Percentiles rank a stretch among this genome's conserved stretches.
Evolutionary conservation across 2,329 filamentous ascomycete species (phyloP).

Genomic region (Lithohypha guttulata): DNA sequence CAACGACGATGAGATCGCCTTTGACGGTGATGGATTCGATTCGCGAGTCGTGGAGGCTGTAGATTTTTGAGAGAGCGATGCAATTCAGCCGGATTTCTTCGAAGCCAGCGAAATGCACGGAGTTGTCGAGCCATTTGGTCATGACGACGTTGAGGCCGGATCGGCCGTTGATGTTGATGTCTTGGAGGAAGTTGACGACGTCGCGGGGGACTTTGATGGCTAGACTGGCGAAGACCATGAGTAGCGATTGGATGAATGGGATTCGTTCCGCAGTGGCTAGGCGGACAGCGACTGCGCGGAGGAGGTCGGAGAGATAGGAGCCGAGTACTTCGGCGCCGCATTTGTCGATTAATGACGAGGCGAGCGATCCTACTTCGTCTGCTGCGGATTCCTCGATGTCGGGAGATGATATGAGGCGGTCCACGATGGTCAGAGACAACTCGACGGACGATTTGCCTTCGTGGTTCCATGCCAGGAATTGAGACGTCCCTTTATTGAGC

Average conservation of each 20-base stretch:
- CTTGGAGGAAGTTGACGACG: constrained; percentile 81
- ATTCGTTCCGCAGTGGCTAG: constrained; percentile 73
- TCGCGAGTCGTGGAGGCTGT: constrained; percentile 72
- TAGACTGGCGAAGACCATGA: constrained; percentile 85
- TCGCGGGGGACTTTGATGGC: constrained; percentile 76
- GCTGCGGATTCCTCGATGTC: constrained; percentile 85
- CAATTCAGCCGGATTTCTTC: constrained; percentile 96
- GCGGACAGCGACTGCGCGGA: constrained; percentile 77
- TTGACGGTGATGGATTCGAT: constrained; percentile 73
- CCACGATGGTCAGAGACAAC: constrained; percentile 75
- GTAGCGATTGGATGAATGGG: constrained; percentile 88
- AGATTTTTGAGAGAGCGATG: constrained; percentile 84
- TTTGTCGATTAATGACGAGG: constrained; percentile 89
- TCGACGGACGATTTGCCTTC: constrained; percentile 74
- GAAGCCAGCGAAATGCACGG: constrained; percentile 92
- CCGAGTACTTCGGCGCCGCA: constrained; percentile 84
- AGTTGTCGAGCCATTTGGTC: constrained; percentile 94
- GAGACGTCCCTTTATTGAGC: constrained; percentile 76
- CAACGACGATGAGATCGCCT: constrained; percentile 75
- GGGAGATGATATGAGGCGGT: constrained; percentile 71
- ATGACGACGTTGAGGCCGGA: constrained; percentile 83
- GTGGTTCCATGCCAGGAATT: constrained; percentile 80
- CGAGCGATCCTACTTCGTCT: constrained; percentile 89
- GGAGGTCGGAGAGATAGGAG: constrained; percentile 75
- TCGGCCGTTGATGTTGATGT: constrained; percentile 62